These are phyloP conservation scores for Leucocoprinus sp. DNA, from an alignment of 768 basidiomycete genomes.

Conservation along the genomic window DNA sequence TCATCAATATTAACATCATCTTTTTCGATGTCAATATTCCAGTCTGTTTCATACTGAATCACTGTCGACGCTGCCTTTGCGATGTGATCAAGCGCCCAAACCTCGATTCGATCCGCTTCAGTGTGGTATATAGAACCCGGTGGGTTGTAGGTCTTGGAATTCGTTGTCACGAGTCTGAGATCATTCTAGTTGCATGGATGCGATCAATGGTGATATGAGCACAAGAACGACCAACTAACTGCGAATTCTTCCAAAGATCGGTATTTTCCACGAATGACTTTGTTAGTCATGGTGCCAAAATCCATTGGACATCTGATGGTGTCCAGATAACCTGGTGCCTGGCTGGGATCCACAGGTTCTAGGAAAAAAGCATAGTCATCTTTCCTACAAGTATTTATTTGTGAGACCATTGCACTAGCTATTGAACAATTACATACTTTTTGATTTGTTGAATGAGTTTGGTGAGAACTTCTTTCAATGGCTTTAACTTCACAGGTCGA, in stretches of 20 bases:
- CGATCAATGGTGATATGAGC: not conserved
- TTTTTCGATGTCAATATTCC: slow-evolving; percentile 74
- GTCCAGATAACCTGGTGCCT: slow-evolving; percentile 57
- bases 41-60: slow-evolving; percentile 76
- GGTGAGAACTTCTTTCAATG: slow-evolving; percentile 65
- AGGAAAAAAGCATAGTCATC: slow-evolving; percentile 85
- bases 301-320: slow-evolving; percentile 87
- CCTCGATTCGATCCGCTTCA: slow-evolving; percentile 66
- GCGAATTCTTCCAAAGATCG: slow-evolving; percentile 74
- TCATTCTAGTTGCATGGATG: slow-evolving; percentile 39
- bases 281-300: slow-evolving; percentile 75
- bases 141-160: slow-evolving; percentile 73
- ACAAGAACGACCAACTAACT: slow-evolving; percentile 32
- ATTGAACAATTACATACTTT: slow-evolving; percentile 40
- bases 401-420: not conserved
- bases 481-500: slow-evolving; percentile 66
- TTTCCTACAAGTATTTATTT: slow-evolving; percentile 39
- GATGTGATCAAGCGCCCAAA: slow-evolving; percentile 69
- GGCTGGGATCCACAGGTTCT: slow-evolving; percentile 49
- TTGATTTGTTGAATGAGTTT: slow-evolving; percentile 67
- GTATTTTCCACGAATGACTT: slow-evolving; percentile 72
- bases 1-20: slow-evolving; percentile 45
- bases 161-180: slow-evolving; percentile 61
- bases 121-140: slow-evolving; percentile 64
- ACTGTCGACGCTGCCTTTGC: slow-evolving; percentile 61